Percentiles rank a stretch among this genome's conserved stretches.
These are phyloP conservation scores for Phytopythium litorale DNA, from an alignment of 352 stramenopile genomes.

Conservation along the genomic window DNA sequence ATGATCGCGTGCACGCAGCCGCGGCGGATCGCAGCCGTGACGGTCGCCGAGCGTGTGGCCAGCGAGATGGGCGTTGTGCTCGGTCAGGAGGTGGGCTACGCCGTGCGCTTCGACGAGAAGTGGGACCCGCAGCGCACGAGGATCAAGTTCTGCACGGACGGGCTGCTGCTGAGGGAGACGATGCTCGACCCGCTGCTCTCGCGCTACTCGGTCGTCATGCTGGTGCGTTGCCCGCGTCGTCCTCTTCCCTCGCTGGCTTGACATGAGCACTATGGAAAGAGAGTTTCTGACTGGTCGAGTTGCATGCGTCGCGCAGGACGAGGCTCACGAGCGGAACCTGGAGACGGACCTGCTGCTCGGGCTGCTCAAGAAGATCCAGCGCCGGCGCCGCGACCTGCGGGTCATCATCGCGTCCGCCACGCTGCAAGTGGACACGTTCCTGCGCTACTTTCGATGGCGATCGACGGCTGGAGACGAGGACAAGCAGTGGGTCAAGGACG, in stretches of 20 bases:
- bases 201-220: slow-evolving; percentile 78
- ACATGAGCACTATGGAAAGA: not conserved
- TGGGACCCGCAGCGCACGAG: slow-evolving; percentile 82
- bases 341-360: slow-evolving; percentile 94
- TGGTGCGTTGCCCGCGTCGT: slow-evolving; percentile 24
- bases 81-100: slow-evolving; percentile 95
- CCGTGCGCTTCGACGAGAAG: slow-evolving; percentile 99
- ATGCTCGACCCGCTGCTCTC: slow-evolving; percentile 79
- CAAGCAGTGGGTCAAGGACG: slow-evolving; percentile 27
- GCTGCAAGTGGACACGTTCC: slow-evolving; percentile 83
- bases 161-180: slow-evolving; percentile 96
- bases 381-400: slow-evolving; percentile 82
- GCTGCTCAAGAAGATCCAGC: slow-evolving; percentile 95
- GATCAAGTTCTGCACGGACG: slow-evolving; percentile 99
- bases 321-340: slow-evolving; percentile 93
- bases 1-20: slow-evolving; percentile 91
- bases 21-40: slow-evolving; percentile 97
- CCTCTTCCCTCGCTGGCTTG: no score
- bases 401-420: slow-evolving; percentile 85
- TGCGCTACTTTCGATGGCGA: slow-evolving; percentile 86
- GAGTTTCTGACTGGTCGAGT: not conserved
- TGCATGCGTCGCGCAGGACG: slow-evolving; percentile 54
- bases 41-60: slow-evolving; percentile 96
- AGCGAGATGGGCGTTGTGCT: slow-evolving; percentile 95
- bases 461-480: slow-evolving; percentile 12